Percentiles rank a stretch among this genome's conserved stretches.
Conservation (phyloP, 2,329 filamentous ascomycete genomes). For the Fusarium brachygibbosum region DNA sequence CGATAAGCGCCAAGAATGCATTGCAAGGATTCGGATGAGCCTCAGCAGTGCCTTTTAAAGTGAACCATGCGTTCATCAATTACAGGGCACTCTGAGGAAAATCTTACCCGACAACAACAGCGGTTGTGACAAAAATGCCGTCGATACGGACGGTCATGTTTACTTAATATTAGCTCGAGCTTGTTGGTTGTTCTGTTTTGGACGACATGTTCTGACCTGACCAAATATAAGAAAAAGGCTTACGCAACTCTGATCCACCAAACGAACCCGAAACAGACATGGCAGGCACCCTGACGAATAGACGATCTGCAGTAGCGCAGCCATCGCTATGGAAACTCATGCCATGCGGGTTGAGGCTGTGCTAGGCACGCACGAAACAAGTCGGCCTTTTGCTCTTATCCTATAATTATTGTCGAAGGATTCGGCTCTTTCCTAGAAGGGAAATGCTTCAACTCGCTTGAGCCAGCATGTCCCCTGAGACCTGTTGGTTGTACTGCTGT, state of each 20-base stretch:
- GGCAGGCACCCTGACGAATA: constrained; percentile 22
- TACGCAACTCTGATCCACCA: constrained; percentile 39
- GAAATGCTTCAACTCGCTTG: constrained; percentile 1
- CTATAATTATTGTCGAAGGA: neutral
- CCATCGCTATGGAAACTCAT: constrained; percentile 25
- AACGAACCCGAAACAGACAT: constrained; percentile 25
- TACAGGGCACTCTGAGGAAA: neutral
- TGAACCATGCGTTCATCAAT: neutral
- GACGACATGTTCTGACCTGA: constrained; percentile 7
- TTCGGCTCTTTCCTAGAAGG: constrained; percentile 30
- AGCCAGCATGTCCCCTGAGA: neutral
- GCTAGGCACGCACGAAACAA: constrained; percentile 30
- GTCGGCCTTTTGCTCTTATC: constrained; percentile 1
- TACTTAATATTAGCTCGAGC: neutral
- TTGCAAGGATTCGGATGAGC: neutral
- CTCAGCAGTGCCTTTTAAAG: neutral
- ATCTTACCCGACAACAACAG: neutral
- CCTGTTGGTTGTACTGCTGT: neutral
- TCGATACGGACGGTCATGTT: neutral
- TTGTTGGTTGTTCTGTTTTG: neutral
- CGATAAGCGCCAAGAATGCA: constrained; percentile 44
- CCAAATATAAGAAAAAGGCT: constrained; percentile 23
- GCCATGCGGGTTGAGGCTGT: constrained; percentile 30
- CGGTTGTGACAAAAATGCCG: neutral
- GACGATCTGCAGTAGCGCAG: constrained; percentile 3